Conservation (phyloP, 257 asterid species). For the Gentiana macrophylla region DNA sequence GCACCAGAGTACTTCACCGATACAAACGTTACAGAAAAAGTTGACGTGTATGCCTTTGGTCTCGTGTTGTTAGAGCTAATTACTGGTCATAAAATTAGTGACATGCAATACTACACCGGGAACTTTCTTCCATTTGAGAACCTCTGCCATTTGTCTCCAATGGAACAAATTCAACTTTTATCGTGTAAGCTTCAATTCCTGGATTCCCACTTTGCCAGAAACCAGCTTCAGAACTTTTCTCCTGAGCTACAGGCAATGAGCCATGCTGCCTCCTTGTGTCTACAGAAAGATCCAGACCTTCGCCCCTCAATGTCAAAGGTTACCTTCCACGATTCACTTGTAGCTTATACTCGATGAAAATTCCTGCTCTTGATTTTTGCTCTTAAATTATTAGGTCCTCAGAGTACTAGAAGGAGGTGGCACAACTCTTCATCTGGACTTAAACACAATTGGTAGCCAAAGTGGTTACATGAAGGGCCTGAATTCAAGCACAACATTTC, state of each 20-base stretch:
- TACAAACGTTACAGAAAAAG: conserved; percentile 59
- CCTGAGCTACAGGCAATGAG: conserved; percentile 59
- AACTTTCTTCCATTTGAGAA: conserved; percentile 36
- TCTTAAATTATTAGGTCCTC: conserved; percentile 32
- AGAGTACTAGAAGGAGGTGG: conserved; percentile 61
- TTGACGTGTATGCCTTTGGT: conserved; percentile 77
- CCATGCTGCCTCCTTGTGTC: conserved; percentile 61
- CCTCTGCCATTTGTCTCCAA: conserved; percentile 27
- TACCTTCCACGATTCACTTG: not conserved
- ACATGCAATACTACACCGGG: conserved; percentile 40
- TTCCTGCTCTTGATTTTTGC: not conserved
- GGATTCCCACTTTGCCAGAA: conserved; percentile 36
- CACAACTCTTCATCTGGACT: conserved; percentile 26
- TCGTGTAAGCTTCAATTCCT: conserved; percentile 39
- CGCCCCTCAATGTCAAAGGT: conserved; percentile 93
- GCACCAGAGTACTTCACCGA: conserved; percentile 64
- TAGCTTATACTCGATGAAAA: no score
- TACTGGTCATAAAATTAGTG: conserved; percentile 43
- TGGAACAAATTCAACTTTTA: conserved; percentile 39
- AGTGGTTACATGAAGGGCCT: conserved; percentile 48
- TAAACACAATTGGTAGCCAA: conserved; percentile 42
- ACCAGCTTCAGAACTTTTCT: conserved; percentile 36
- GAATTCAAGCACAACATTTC: conserved; percentile 16
- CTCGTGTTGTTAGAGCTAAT: conserved; percentile 61
- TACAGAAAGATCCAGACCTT: conserved; percentile 61